Evolutionary conservation across 108 stramenopile genomes (phyloP).

Genomic region (Nitzschia inconspicua): DNA sequence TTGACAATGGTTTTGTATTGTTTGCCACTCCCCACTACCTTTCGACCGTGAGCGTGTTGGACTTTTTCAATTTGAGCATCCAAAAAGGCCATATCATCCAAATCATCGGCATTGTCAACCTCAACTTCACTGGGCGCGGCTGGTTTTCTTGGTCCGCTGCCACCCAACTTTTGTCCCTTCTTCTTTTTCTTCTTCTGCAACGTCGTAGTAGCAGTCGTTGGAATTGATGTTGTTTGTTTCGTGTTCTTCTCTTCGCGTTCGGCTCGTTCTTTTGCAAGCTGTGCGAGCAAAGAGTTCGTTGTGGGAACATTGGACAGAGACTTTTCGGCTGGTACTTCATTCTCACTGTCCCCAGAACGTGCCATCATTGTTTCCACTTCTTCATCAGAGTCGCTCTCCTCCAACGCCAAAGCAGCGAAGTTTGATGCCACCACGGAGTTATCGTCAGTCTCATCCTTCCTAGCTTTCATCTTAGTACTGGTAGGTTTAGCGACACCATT

Average conservation of each 20-base stretch:
- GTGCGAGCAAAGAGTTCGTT: slow-evolving; percentile 37
- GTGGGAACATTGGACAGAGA: not conserved
- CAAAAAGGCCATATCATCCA: slow-evolving; percentile 87
- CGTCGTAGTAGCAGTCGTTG: not conserved
- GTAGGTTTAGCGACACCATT: not conserved
- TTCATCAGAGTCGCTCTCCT: slow-evolving; percentile 27
- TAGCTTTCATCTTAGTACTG: not conserved
- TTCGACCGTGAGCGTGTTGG: slow-evolving; percentile 78
- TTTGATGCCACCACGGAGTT: slow-evolving; percentile 28
- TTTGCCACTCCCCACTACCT: slow-evolving; percentile 55
- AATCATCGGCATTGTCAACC: slow-evolving; percentile 39
- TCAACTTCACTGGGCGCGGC: slow-evolving; percentile 13
- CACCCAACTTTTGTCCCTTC: slow-evolving; percentile 25
- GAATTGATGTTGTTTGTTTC: slow-evolving; percentile 2
- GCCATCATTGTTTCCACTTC: not conserved
- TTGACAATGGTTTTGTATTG: slow-evolving; percentile 69
- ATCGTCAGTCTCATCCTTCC: not conserved
- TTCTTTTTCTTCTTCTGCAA: slow-evolving; percentile 31
- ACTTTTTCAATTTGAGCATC: slow-evolving; percentile 76
- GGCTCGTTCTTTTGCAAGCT: slow-evolving; percentile 62
- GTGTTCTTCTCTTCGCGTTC: slow-evolving; percentile 26
- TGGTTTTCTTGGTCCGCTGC: not conserved
- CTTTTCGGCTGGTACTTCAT: not conserved
- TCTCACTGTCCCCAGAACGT: not conserved
- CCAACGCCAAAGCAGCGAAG: slow-evolving; percentile 22